Evolutionary conservation across 2,329 filamentous ascomycete species (phyloP).

Genomic region (Coniosporium tulheliwenetii): DNA sequence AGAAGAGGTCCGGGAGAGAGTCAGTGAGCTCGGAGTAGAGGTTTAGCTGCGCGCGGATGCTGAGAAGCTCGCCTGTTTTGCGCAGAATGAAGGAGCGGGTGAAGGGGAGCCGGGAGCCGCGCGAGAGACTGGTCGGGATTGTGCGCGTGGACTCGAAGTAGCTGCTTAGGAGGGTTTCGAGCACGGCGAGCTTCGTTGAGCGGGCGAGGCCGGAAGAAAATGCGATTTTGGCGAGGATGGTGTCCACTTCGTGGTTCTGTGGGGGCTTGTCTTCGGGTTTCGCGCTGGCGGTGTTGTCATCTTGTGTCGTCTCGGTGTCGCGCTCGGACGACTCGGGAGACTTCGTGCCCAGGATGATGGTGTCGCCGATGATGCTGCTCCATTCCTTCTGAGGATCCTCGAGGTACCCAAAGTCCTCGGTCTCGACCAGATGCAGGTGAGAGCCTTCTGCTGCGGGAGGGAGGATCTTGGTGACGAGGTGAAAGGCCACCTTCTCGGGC

Average conservation of each 20-base stretch:
- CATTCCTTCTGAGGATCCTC: conserved; percentile 58
- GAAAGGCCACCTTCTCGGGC: conserved; percentile 55
- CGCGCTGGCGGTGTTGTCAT: conserved; percentile 3
- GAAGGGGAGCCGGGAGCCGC: conserved; percentile 46
- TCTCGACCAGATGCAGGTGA: conserved; percentile 58
- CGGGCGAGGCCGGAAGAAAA: conserved; percentile 89
- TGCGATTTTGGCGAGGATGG: conserved; percentile 80
- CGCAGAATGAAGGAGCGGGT: conserved; percentile 68
- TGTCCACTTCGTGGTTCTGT: conserved; percentile 28
- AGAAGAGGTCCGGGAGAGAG: conserved; percentile 88
- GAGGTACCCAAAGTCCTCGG: conserved; percentile 78
- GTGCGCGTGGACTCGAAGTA: conserved; percentile 79
- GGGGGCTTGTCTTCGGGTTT: background rate
- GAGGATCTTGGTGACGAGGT: conserved; percentile 55
- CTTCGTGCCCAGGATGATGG: conserved; percentile 76
- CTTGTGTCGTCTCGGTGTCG: conserved; percentile 3
- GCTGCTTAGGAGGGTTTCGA: conserved; percentile 65
- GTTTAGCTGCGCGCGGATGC: conserved; percentile 81
- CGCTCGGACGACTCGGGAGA: conserved; percentile 8
- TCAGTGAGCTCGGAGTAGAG: conserved; percentile 95
- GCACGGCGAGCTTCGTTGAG: conserved; percentile 82
- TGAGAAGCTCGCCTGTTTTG: conserved; percentile 85
- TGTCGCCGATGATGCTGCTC: conserved; percentile 70
- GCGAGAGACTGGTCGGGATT: conserved; percentile 65
- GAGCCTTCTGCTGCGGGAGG: conserved; percentile 61